These are phyloP conservation scores for Dictyostelium purpureum DNA, from an alignment of 78 protist species.

Conservation along the genomic window DNA sequence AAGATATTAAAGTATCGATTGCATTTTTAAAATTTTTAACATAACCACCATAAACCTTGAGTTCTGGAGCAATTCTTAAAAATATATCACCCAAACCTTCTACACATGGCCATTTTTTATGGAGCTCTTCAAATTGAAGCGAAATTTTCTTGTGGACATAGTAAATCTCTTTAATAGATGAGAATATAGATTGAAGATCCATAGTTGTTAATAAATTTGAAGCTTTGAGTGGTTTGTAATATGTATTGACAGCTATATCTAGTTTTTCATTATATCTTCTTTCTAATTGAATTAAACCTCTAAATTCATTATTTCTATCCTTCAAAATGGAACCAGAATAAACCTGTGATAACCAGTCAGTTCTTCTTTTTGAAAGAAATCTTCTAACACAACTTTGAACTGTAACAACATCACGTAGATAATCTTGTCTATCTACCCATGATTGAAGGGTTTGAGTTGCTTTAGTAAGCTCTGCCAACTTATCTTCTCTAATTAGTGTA, in stretches of 20 bases:
- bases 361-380: constrained; percentile 36
- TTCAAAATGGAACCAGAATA: constrained; percentile 30
- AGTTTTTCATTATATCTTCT: constrained; percentile 37
- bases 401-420: constrained; percentile 33
- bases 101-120: constrained; percentile 38
- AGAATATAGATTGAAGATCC: constrained; percentile 47
- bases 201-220: background rate
- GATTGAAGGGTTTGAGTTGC: background rate
- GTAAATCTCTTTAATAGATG: constrained; percentile 45
- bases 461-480: background rate
- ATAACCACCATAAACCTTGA: constrained; percentile 65
- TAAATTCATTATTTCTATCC: constrained; percentile 62
- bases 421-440: constrained; percentile 42
- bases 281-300: constrained; percentile 52
- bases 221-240: constrained; percentile 31
- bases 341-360: constrained; percentile 43
- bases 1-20: constrained; percentile 43
- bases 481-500: background rate
- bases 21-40: constrained; percentile 77
- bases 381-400: constrained; percentile 78
- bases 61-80: constrained; percentile 53
- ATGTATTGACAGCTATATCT: background rate
- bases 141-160: constrained; percentile 38
- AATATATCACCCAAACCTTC: constrained; percentile 73
- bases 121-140: constrained; percentile 42